A percentile compares a stretch with the other conserved stretches of the same genome.
These are phyloP conservation scores for Penicillium nucicola DNA, from an alignment of 495 filamentous ascomycete genomes.

Conservation along the genomic window DNA sequence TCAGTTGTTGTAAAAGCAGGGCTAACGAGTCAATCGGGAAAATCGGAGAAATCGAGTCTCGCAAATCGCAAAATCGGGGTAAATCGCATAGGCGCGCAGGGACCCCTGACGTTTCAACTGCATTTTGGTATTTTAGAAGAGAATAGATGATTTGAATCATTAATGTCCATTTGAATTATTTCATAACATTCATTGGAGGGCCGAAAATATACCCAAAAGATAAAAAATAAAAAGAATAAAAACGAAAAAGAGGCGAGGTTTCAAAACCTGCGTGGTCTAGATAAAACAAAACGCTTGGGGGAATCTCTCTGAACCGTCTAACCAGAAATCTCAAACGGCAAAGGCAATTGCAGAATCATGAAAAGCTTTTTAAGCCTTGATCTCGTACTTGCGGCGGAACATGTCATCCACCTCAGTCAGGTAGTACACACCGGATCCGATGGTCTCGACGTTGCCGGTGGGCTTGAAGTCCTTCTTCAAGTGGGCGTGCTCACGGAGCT, in stretches of 20 bases:
- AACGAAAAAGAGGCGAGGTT: constrained; percentile 17
- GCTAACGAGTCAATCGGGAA: neutral
- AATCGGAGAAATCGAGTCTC: no score
- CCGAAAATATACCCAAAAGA: constrained; percentile 10
- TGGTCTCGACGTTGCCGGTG: constrained; percentile 68
- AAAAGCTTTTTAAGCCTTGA: constrained; percentile 68
- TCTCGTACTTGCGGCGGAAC: constrained; percentile 84
- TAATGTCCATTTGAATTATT: constrained; percentile 11
- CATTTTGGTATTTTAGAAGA: neutral
- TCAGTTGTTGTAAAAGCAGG: constrained; percentile 1
- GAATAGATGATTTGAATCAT: neutral
- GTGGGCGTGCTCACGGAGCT: constrained; percentile 90
- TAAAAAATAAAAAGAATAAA: constrained; percentile 7
- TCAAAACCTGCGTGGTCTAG: constrained; percentile 25
- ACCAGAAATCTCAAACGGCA: constrained; percentile 32
- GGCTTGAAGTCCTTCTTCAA: constrained; percentile 88
- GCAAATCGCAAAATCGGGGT: no score
- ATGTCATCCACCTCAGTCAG: constrained; percentile 86
- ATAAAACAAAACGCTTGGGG: constrained; percentile 29
- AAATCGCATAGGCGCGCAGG: neutral
- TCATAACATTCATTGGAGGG: constrained; percentile 25
- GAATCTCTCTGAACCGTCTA: constrained; percentile 44
- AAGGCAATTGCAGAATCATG: constrained; percentile 22
- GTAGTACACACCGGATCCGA: constrained; percentile 84
- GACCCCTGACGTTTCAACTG: constrained; percentile 1